Evolutionary conservation across 371 early-diverging fungal genomes (phyloP).

Genomic region (Vairimorpha necatrix): DNA sequence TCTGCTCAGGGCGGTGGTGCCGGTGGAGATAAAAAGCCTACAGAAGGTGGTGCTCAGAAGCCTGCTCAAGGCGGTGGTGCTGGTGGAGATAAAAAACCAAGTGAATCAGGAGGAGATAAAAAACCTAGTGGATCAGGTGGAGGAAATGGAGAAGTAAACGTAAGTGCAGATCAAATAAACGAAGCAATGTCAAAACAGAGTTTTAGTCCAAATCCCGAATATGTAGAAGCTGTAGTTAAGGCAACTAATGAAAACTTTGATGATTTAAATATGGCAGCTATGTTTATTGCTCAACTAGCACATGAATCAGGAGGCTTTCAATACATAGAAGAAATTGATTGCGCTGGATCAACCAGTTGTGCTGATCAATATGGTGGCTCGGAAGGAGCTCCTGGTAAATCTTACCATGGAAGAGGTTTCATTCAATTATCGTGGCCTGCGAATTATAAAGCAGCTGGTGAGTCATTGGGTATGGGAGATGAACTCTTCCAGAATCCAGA

Average conservation of each 20-base stretch:
- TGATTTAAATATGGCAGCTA: conserved; percentile 52
- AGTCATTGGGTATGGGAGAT: conserved; percentile 59
- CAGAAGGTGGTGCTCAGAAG: background rate
- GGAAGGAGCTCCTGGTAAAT: conserved; percentile 62
- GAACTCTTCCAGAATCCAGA: conserved; percentile 63
- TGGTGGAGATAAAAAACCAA: conserved; percentile 1
- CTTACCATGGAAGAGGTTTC: conserved; percentile 65
- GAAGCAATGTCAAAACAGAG: conserved; percentile 43
- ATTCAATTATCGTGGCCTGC: conserved; percentile 65
- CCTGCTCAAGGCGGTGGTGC: background rate
- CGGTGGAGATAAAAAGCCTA: background rate
- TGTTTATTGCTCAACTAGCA: conserved; percentile 64
- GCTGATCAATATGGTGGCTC: conserved; percentile 58
- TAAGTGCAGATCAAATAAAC: conserved; percentile 47
- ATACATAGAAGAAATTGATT: conserved; percentile 63
- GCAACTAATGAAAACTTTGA: conserved; percentile 51
- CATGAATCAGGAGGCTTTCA: conserved; percentile 65
- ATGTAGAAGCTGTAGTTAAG: conserved; percentile 53
- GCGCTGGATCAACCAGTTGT: conserved; percentile 54
- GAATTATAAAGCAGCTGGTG: conserved; percentile 64
- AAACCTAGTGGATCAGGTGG: background rate
- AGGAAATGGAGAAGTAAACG: conserved; percentile 22
- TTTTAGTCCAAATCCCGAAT: conserved; percentile 46
- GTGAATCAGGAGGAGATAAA: background rate
- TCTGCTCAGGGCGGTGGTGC: background rate